A percentile compares a stretch with the other conserved stretches of the same genome.
These are phyloP conservation scores for Xylariaceae sp. DNA, from an alignment of 2,329 filamentous ascomycete species.

Conservation along the genomic window DNA sequence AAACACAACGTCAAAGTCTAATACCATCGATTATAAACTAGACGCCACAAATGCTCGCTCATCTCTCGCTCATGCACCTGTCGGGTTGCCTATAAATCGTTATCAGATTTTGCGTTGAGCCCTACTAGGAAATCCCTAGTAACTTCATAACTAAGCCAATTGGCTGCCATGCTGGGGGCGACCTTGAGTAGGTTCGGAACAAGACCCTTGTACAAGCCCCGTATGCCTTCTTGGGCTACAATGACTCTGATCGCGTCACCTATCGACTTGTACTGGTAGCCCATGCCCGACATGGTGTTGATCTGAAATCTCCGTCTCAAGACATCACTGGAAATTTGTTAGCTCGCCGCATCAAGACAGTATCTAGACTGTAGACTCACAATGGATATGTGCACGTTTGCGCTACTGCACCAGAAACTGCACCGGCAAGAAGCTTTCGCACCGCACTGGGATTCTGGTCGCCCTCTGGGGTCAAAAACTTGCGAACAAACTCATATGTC, in stretches of 20 bases:
- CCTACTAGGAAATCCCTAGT: constrained; percentile 83
- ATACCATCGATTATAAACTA: neutral
- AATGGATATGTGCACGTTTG: constrained; percentile 99
- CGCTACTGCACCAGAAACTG: constrained; percentile 92
- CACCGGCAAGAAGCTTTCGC: constrained; percentile 87
- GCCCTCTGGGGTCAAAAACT: constrained; percentile 84
- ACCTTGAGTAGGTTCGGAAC: constrained; percentile 96
- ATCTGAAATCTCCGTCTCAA: constrained; percentile 94
- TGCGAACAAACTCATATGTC: constrained; percentile 90
- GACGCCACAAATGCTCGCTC: neutral
- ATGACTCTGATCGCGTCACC: constrained; percentile 84
- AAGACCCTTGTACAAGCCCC: constrained; percentile 94
- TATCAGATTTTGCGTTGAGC: constrained; percentile 55
- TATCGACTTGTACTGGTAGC: constrained; percentile 91
- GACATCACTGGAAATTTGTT: constrained; percentile 70
- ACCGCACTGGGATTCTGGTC: constrained; percentile 80
- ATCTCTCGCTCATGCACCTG: constrained; percentile 2
- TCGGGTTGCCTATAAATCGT: constrained; percentile 32
- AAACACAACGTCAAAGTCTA: constrained; percentile 7
- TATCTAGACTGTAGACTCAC: constrained; percentile 59
- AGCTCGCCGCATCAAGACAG: constrained; percentile 26
- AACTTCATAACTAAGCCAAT: constrained; percentile 96
- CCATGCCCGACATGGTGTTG: constrained; percentile 99
- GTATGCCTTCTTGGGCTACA: constrained; percentile 79
- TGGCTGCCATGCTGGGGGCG: constrained; percentile 97